phyloP scores from a whole-genome alignment of 169 alveolate genomes.

The Plasmodium gonderi region DNA sequence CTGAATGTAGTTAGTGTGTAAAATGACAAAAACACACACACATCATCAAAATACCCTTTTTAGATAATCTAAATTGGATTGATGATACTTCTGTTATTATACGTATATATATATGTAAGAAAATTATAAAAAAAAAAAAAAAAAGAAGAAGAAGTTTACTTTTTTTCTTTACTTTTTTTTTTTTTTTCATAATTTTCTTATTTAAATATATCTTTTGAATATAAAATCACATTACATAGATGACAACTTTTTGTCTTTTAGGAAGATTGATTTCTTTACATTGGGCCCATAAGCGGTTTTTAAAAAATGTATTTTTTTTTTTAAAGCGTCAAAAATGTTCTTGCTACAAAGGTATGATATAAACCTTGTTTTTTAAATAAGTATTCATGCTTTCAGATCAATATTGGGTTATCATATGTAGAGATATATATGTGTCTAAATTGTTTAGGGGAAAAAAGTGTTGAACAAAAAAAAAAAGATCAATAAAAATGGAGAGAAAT shows the following conservation, averaged over 20 bases:
- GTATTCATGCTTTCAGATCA: slow-evolving; percentile 3
- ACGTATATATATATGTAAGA: not conserved
- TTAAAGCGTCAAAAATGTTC: not conserved
- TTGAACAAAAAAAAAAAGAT: not conserved
- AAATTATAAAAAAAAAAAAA: not conserved
- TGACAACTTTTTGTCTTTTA: not conserved
- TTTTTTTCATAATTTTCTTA: not conserved
- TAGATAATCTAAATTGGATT: too few species aligned
- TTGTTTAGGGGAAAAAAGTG: not conserved
- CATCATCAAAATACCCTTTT: too few species aligned
- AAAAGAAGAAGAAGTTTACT: not conserved
- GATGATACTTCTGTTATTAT: slow-evolving; percentile 5
- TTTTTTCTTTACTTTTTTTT: not conserved
- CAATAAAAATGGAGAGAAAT: too few species aligned
- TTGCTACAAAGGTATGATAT: not conserved
- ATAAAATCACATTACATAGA: not conserved
- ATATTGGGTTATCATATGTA: not conserved
- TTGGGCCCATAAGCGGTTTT: slow-evolving; percentile 7
- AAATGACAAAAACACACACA: too few species aligned
- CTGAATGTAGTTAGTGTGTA: not conserved
- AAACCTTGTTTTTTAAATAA: not conserved
- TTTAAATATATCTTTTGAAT: not conserved
- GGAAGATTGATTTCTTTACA: not conserved
- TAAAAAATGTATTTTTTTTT: not conserved
- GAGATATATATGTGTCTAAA: not conserved